Evolutionary conservation across 1,284 basidiomycete species (phyloP).

Genomic region (Tilletia setariae): DNA sequence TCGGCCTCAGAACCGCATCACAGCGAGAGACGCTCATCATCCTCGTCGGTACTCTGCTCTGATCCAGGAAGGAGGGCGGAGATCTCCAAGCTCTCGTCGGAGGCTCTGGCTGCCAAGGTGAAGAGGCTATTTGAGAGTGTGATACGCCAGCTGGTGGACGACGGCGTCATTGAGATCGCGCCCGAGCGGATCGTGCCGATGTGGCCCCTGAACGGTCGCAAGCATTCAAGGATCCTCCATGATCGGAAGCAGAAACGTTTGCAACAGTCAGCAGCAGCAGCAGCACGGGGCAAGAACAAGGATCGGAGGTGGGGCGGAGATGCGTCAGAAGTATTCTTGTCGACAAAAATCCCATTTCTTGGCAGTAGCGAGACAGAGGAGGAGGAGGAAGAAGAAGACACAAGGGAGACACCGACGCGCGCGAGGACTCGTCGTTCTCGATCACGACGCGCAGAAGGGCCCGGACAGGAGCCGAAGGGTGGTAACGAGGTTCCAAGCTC

Average conservation of each 20-base stretch:
- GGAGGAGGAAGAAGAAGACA: neutral
- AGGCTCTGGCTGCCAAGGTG: conserved; percentile 10
- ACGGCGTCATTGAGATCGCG: conserved; percentile 9
- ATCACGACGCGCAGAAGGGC: neutral
- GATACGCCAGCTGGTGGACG: conserved; percentile 3
- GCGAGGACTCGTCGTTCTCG: neutral
- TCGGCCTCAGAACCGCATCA: neutral
- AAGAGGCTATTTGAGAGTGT: conserved; percentile 9
- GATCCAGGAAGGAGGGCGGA: neutral
- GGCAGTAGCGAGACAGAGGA: neutral
- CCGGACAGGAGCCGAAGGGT: too few relatives aligned
- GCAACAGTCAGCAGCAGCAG: too few relatives aligned
- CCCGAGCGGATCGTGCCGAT: neutral
- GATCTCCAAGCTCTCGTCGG: neutral
- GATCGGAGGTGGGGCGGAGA: neutral
- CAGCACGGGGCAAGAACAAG: too few relatives aligned
- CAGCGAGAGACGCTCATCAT: neutral
- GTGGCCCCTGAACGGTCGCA: conserved; percentile 14
- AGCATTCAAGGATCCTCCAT: neutral
- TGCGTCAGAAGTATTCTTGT: neutral
- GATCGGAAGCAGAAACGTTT: too few relatives aligned
- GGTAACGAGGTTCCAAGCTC: neutral
- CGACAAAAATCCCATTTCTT: neutral
- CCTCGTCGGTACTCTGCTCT: neutral
- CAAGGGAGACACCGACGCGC: neutral